A percentile compares a stretch with the other conserved stretches of the same genome.
Conservation (phyloP, 139 green algal species). For the Tetraselmis chui region DNA sequence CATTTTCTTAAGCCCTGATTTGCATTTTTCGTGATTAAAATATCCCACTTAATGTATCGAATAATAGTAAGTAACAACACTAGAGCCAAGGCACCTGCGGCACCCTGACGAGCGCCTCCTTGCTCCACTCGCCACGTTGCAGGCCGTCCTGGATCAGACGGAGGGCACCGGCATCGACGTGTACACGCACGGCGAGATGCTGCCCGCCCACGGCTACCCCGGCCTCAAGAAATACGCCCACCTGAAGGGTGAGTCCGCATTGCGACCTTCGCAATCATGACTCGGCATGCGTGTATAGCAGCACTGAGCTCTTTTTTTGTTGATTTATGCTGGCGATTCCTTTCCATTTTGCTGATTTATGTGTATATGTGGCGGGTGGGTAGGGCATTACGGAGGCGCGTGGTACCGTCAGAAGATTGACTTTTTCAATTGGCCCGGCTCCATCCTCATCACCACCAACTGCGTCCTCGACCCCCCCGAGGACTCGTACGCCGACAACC, state of each 20-base stretch:
- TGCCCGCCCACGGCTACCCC: slow-evolving; percentile 67
- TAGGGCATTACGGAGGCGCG: slow-evolving; percentile 53
- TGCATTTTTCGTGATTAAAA: too few species aligned
- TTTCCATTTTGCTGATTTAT: too few species aligned
- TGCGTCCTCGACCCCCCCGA: slow-evolving; percentile 56
- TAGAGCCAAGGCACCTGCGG: background rate
- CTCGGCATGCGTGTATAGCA: too few species aligned
- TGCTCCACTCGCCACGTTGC: background rate
- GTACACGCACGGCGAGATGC: slow-evolving; percentile 77
- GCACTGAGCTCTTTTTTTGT: too few species aligned
- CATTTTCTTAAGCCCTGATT: too few species aligned
- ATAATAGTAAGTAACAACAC: too few species aligned
- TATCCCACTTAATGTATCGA: too few species aligned
- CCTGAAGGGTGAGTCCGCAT: slow-evolving; percentile 39
- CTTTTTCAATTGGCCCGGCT: slow-evolving; percentile 46
- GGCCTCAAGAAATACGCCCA: slow-evolving; percentile 48
- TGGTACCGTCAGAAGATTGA: slow-evolving; percentile 54
- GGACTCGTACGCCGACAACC: slow-evolving; percentile 35
- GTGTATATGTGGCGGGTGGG: too few species aligned
- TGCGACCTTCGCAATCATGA: too few species aligned
- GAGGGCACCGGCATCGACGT: slow-evolving; percentile 61
- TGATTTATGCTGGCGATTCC: too few species aligned
- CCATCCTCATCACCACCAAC: slow-evolving; percentile 69
- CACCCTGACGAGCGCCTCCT: background rate
- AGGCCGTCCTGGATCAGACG: slow-evolving; percentile 57